A percentile compares a stretch with the other conserved stretches of the same genome.
These are phyloP conservation scores for Artomyces pyxidatus DNA, from an alignment of 768 basidiomycete species.

Conservation along the genomic window DNA sequence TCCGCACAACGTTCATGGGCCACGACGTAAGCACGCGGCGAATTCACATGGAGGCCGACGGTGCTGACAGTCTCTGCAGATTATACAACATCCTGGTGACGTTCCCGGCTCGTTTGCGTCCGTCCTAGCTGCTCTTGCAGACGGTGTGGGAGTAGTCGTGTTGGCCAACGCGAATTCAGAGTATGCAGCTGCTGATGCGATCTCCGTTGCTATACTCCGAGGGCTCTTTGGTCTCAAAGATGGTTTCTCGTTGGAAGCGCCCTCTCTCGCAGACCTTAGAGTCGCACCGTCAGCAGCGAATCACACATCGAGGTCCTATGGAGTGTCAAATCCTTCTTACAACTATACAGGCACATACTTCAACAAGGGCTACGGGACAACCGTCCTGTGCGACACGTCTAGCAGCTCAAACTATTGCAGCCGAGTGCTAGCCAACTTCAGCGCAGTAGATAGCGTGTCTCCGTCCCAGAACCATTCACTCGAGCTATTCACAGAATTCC, in stretches of 20 bases:
- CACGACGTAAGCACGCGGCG: slow-evolving; percentile 30
- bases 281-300: neutral
- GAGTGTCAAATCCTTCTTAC: slow-evolving; percentile 34
- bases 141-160: slow-evolving; percentile 26
- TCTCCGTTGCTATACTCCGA: neutral
- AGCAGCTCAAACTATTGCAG: slow-evolving; percentile 19
- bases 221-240: neutral
- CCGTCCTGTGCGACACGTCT: slow-evolving; percentile 28
- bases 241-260: neutral
- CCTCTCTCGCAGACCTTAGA: neutral
- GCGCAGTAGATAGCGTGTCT: neutral
- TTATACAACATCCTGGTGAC: slow-evolving; percentile 27
- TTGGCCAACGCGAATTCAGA: slow-evolving; percentile 18
- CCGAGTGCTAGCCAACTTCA: slow-evolving; percentile 22
- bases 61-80: slow-evolving; percentile 22
- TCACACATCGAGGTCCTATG: neutral
- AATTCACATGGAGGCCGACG: too few species aligned
- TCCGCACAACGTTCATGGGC: slow-evolving; percentile 27
- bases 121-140: slow-evolving; percentile 27
- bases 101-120: slow-evolving; percentile 27
- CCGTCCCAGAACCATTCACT: neutral
- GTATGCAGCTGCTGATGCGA: neutral
- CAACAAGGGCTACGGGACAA: slow-evolving; percentile 29
- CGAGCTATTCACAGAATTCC: neutral
- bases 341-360: slow-evolving; percentile 29